Evolutionary conservation across 495 filamentous ascomycete species (phyloP).

Genomic region (Daldinia loculata): DNA sequence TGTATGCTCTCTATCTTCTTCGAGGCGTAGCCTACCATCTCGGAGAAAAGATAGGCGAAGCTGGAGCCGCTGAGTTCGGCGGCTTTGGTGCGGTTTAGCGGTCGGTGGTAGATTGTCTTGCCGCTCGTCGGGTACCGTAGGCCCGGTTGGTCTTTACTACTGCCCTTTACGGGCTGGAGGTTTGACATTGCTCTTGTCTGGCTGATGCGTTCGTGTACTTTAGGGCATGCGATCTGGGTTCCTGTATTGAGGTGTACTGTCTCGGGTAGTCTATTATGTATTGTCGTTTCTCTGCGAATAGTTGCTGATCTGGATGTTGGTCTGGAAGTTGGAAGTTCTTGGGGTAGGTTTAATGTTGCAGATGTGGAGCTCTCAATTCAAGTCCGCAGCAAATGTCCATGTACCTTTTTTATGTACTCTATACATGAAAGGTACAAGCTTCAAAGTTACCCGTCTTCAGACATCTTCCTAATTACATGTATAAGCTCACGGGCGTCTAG

Average conservation of each 20-base stretch:
- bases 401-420: background rate
- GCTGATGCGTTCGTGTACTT: background rate
- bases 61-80: slow-evolving; percentile 88
- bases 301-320: background rate
- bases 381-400: background rate
- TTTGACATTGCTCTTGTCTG: slow-evolving; percentile 47
- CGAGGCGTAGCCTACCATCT: slow-evolving; percentile 98
- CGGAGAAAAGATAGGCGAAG: slow-evolving; percentile 94
- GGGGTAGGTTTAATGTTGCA: background rate
- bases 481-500: background rate
- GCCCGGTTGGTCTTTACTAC: slow-evolving; percentile 60
- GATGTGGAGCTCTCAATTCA: slow-evolving; percentile 1
- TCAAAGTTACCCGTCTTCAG: background rate
- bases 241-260: background rate
- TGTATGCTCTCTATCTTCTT: slow-evolving; percentile 87
- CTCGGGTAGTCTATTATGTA: background rate
- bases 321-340: slow-evolving; percentile 5
- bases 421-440: background rate
- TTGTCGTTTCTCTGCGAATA: background rate
- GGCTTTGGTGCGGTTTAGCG: slow-evolving; percentile 86
- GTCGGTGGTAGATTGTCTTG: slow-evolving; percentile 98
- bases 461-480: background rate
- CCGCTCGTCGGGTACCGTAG: slow-evolving; percentile 92
- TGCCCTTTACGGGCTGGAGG: slow-evolving; percentile 50
- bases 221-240: background rate